Base-by-base conservation (phyloP, 1,284 basidiomycete genomes). In the Irpex sp. region DNA sequence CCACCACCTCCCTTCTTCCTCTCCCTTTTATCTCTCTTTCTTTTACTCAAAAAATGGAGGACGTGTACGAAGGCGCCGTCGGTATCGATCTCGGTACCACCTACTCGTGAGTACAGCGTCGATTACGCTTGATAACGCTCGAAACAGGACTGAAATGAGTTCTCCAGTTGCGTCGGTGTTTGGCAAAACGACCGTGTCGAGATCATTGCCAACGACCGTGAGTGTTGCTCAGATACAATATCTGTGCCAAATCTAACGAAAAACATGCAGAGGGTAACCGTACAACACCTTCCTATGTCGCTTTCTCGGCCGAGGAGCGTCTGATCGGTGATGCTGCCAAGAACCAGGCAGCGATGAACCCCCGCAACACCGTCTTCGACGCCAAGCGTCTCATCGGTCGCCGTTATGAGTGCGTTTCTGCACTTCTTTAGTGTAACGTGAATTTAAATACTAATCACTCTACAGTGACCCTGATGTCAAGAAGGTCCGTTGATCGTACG, bases 131-230 rank as follows among this genome's bases (percentile, higher is more conserved):
- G 49, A 13, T 35, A 35, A 55, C 31, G 8, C 21, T 13, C 36
- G 55, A 37, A 43, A 15, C 15, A 31, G 21, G 39, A 60, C 37
- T 59, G 17, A 64, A 8, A 19, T 43, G 36, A 15, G 54, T 15
- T 31, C 39, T 69, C 26, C 69, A 92, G 91, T 57, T 95, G 95
- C 79, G 95, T 97, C 71, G 95, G 94, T 84, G 94, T 97, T 74
- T 97, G 94, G 95, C 93, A 95, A 84, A 96, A 97, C 79, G 95
- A 97, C 86, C 93, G 95, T 74, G 95, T 97, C 74, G 95, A 97
- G 82, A 97, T 98, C 84, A 97, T 97, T 77, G 94, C 95, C 83
- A 97, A 97, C 76, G 94, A 93, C 82, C 92, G 91, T 93, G 71
- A 77, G 90, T 82, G 37, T 64, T 61, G 49, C 51, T 17, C 8